Percentiles rank a stretch among this genome's conserved stretches.
These are phyloP conservation scores for Tephrocybe sp. DNA, from an alignment of 768 basidiomycete genomes.

Conservation along the genomic window DNA sequence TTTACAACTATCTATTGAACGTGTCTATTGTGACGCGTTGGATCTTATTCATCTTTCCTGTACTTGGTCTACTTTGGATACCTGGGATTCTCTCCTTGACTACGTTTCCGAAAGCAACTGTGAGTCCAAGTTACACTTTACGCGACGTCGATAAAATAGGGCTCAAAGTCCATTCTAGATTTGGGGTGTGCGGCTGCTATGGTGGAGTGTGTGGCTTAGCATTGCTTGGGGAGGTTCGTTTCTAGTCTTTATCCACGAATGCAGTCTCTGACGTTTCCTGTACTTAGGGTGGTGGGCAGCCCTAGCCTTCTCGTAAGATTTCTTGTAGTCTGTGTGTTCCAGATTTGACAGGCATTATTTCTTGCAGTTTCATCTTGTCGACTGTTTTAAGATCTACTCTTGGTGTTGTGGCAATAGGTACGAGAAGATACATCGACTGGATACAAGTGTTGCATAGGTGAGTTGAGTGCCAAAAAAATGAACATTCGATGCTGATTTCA, in stretches of 20 bases:
- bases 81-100: conserved; percentile 70
- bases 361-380: conserved; percentile 48
- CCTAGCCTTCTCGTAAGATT: conserved; percentile 60
- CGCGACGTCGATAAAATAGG: conserved; percentile 1
- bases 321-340: neutral
- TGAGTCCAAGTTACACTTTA: conserved; percentile 26
- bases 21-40: conserved; percentile 79
- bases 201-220: conserved; percentile 86
- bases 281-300: conserved; percentile 84
- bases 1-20: conserved; percentile 75
- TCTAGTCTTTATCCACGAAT: neutral
- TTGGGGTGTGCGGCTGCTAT: conserved; percentile 61
- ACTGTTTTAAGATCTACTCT: conserved; percentile 58
- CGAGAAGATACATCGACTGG: conserved; percentile 81
- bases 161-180: conserved; percentile 33
- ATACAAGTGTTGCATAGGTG: conserved; percentile 63
- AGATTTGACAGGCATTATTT: conserved; percentile 10
- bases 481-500: neutral
- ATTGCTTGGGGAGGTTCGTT: conserved; percentile 72
- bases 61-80: conserved; percentile 68
- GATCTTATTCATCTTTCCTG: conserved; percentile 76
- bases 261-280: conserved; percentile 2
- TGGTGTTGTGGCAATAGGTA: conserved; percentile 71
- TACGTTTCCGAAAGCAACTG: conserved; percentile 45
- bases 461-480: neutral